A percentile compares a stretch with the other conserved stretches of the same genome.
These are phyloP conservation scores for Euphorbia tirucalli DNA, from an alignment of 345 rosid species.

Conservation along the genomic window DNA sequence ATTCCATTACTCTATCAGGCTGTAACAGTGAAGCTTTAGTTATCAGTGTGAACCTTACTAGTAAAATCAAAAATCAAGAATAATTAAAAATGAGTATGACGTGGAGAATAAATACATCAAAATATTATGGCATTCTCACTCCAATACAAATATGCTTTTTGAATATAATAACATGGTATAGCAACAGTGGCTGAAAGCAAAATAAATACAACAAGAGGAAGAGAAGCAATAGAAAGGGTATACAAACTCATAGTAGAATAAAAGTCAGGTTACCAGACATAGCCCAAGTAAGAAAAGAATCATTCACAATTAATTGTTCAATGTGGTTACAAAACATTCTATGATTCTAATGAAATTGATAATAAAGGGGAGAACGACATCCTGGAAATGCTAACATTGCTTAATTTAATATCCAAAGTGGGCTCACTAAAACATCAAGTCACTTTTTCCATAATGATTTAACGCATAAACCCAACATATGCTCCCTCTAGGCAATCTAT, in stretches of 20 bases:
- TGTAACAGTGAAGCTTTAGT: conserved; percentile 34
- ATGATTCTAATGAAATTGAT: neutral
- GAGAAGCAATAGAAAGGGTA: neutral
- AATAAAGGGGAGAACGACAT: no score
- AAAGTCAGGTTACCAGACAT: neutral
- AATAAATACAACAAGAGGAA: no score
- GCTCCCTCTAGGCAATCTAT: neutral
- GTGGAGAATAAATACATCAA: neutral
- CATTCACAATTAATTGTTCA: neutral
- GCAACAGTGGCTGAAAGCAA: neutral
- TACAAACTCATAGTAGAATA: neutral
- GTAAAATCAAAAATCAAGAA: neutral
- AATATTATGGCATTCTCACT: neutral
- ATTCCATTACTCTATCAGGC: conserved; percentile 99
- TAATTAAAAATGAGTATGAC: neutral
- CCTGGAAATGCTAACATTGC: neutral
- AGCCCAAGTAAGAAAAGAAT: neutral
- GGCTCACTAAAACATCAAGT: neutral
- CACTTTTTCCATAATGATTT: no score
- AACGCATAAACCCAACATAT: neutral
- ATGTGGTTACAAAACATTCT: neutral
- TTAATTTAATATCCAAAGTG: neutral
- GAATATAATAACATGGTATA: no score
- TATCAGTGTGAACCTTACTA: conserved; percentile 19
- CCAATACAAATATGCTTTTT: neutral